A percentile compares a stretch with the other conserved stretches of the same genome.
phyloP scores from a whole-genome alignment of 306 rosid species.

The Dryas drummondii region DNA sequence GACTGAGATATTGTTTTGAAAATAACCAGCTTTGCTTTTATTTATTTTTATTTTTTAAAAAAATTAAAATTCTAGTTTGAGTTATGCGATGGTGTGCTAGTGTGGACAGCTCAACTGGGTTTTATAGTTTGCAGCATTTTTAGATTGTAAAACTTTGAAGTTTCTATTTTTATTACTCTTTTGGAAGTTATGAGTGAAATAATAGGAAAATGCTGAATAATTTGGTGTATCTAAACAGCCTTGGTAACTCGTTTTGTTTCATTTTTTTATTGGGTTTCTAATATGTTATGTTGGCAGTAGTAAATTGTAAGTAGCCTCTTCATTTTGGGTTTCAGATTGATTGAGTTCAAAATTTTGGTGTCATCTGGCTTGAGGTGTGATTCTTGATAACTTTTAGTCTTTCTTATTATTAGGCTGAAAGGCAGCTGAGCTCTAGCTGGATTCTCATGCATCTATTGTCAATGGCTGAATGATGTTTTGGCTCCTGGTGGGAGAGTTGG shows the following conservation, averaged over 20 bases:
- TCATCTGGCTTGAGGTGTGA: conserved; percentile 1
- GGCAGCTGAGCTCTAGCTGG: conserved; percentile 83
- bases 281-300: background rate
- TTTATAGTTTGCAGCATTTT: background rate
- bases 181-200: background rate
- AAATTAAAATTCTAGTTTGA: background rate
- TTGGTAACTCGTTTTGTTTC: background rate
- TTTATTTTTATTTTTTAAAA: background rate
- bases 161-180: background rate
- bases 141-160: background rate
- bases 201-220: background rate
- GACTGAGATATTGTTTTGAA: background rate
- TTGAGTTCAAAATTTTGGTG: conserved; percentile 57
- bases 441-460: conserved; percentile 74
- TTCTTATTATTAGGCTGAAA: conserved; percentile 67
- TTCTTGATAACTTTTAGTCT: background rate
- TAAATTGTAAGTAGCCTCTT: conserved; percentile 4
- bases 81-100: background rate
- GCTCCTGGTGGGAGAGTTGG: conserved; percentile 89
- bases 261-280: background rate
- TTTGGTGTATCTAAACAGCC: background rate
- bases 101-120: background rate
- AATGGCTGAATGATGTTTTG: conserved; percentile 88
- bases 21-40: conserved; percentile 6
- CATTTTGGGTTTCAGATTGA: conserved; percentile 37